phyloP scores from a whole-genome alignment of 805 yeast genomes.

The Ogataea salicorniae region DNA sequence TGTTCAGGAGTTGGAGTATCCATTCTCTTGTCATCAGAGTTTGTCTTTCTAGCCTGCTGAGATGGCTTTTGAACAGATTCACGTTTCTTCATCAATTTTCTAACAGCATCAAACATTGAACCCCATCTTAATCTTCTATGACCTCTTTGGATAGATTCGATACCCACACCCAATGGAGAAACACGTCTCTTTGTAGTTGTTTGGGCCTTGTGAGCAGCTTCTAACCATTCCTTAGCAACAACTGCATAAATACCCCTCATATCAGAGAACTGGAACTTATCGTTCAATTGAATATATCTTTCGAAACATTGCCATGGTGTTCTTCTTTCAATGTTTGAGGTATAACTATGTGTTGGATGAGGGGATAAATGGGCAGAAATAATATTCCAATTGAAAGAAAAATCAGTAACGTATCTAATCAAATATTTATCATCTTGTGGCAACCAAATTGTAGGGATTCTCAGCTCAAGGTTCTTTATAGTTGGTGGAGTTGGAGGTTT shows the following conservation, averaged over 20 bases:
- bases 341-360: conserved; percentile 61
- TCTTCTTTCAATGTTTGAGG: conserved; percentile 86
- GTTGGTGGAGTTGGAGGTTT: conserved; percentile 93
- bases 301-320: conserved; percentile 99
- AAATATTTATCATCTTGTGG: conserved; percentile 87
- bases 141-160: conserved; percentile 89
- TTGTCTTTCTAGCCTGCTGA: conserved; percentile 30
- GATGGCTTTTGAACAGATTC: conserved; percentile 68
- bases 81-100: conserved; percentile 84
- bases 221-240: conserved; percentile 86
- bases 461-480: conserved; percentile 66
- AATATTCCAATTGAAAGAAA: conserved; percentile 88
- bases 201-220: conserved; percentile 85
- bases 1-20: conserved; percentile 80
- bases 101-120: conserved; percentile 91
- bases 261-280: conserved; percentile 78
- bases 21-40: conserved; percentile 26
- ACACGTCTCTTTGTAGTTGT: conserved; percentile 83
- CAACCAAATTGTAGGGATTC: conserved; percentile 94
- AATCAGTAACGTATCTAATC: conserved; percentile 77
- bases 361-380: conserved; percentile 77
- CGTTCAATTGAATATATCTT: conserved; percentile 87
- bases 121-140: conserved; percentile 92
- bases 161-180: conserved; percentile 89
- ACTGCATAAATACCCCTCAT: conserved; percentile 83